A percentile compares a stretch with the other conserved stretches of the same genome.
phyloP scores from a whole-genome alignment of 768 basidiomycete genomes.

The Calvatia gigantea region DNA sequence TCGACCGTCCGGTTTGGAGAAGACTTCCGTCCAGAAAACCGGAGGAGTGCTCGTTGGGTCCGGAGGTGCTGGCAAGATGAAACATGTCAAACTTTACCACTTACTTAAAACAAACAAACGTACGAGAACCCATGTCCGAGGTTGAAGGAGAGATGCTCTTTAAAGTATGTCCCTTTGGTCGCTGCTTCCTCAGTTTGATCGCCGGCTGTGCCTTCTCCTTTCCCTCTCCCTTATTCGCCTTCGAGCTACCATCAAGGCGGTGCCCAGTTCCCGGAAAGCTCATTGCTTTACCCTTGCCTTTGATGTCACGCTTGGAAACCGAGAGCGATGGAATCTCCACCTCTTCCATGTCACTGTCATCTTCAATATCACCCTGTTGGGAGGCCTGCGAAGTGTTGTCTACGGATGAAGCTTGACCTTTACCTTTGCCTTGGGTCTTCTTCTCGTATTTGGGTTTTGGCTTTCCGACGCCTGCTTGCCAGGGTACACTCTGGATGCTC shows the following conservation, averaged over 20 bases:
- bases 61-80: constrained; percentile 26
- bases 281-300: constrained; percentile 27
- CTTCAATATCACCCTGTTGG: constrained; percentile 24
- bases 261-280: constrained; percentile 37
- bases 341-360: constrained; percentile 27
- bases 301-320: constrained; percentile 24
- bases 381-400: background rate
- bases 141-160: constrained; percentile 25
- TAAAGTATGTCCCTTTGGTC: constrained; percentile 45
- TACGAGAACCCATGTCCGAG: constrained; percentile 20
- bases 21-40: constrained; percentile 96
- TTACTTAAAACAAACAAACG: constrained; percentile 13
- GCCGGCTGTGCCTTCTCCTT: constrained; percentile 53
- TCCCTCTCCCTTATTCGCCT: constrained; percentile 49
- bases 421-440: constrained; percentile 33
- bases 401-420: constrained; percentile 22
- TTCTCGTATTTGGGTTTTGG: constrained; percentile 39
- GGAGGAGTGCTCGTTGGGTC: constrained; percentile 71
- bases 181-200: constrained; percentile 57
- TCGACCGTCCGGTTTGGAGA: constrained; percentile 83
- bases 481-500: constrained; percentile 89
- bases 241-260: constrained; percentile 35
- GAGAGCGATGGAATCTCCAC: constrained; percentile 21
- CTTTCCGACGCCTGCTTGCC: constrained; percentile 69
- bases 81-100: constrained; percentile 1